A percentile compares a stretch with the other conserved stretches of the same genome.
Evolutionary conservation across 495 filamentous ascomycete species (phyloP).

Genomic region (Jackrogersella multiformis): DNA sequence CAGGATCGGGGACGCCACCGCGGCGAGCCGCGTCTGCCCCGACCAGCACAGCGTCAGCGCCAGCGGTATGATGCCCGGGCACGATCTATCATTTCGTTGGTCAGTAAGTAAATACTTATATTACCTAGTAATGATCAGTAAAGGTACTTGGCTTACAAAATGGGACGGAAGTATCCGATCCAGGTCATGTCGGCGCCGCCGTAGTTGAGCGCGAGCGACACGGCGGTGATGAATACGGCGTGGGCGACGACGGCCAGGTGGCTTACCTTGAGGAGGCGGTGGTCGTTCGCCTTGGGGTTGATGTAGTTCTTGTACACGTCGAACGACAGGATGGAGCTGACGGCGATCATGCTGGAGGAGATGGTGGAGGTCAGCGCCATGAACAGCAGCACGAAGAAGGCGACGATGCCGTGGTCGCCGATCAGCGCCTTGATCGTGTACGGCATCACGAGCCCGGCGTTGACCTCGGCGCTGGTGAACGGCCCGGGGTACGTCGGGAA

Average conservation of each 20-base stretch:
- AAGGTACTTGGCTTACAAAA: too few species aligned
- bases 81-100: too few species aligned
- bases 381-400: constrained; percentile 80
- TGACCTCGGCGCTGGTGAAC: constrained; percentile 72
- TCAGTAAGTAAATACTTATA: too few species aligned
- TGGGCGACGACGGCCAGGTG: constrained; percentile 75
- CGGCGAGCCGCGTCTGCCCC: constrained; percentile 74
- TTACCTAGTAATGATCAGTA: too few species aligned
- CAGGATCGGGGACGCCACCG: constrained; percentile 71
- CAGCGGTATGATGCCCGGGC: constrained; percentile 77
- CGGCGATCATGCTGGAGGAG: constrained; percentile 83
- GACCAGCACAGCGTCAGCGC: constrained; percentile 79
- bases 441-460: constrained; percentile 80
- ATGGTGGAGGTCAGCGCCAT: constrained; percentile 88
- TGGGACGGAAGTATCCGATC: constrained; percentile 81
- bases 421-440: constrained; percentile 80
- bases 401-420: constrained; percentile 80
- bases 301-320: constrained; percentile 75
- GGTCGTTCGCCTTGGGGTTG: constrained; percentile 65
- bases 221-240: constrained; percentile 76
- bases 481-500: constrained; percentile 71
- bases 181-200: constrained; percentile 56
- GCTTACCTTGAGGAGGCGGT: constrained; percentile 76
- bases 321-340: constrained; percentile 84
- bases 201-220: constrained; percentile 75